Evolutionary conservation across 768 basidiomycete genomes (phyloP).

Genomic region (Pleurotus eryngii): DNA sequence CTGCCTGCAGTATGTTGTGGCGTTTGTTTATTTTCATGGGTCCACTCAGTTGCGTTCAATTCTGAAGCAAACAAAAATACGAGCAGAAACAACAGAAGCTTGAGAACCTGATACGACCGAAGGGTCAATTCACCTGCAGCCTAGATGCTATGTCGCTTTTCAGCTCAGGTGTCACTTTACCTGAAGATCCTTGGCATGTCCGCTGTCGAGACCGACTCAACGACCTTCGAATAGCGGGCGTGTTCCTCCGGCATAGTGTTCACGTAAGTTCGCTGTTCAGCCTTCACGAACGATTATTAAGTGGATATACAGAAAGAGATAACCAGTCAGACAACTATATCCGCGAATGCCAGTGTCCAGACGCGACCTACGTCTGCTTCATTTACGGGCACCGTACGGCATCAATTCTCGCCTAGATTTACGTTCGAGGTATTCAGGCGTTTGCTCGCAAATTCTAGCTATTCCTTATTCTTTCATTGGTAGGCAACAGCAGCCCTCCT

Average conservation of each 20-base stretch:
- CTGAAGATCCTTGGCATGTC: conserved; percentile 18
- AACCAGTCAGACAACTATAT: conserved; percentile 39
- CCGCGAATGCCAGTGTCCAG: conserved; percentile 5
- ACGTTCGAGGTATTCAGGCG: conserved; percentile 37
- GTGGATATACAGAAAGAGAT: conserved; percentile 40
- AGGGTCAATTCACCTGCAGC: conserved; percentile 40
- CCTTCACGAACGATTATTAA: too few species aligned
- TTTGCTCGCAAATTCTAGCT: conserved; percentile 3
- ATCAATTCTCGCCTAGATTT: conserved; percentile 71
- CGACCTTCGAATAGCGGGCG: conserved; percentile 30
- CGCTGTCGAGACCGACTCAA: conserved; percentile 31
- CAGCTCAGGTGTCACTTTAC: conserved; percentile 27
- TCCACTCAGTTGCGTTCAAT: conserved; percentile 40
- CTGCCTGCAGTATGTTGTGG: background rate
- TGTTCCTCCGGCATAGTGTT: conserved; percentile 40
- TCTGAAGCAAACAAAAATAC: conserved; percentile 36
- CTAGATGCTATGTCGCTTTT: conserved; percentile 51
- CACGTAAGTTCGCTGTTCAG: conserved; percentile 28
- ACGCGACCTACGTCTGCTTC: conserved; percentile 9
- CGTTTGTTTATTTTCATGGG: too few species aligned
- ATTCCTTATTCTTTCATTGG: conserved; percentile 13
- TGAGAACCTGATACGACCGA: conserved; percentile 39
- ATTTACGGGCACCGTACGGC: conserved; percentile 66
- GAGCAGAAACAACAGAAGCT: conserved; percentile 33
- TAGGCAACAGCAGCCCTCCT: conserved; percentile 39